Evolutionary conservation across 2,329 filamentous ascomycete species (phyloP).

Genomic region (Fusarium continuum): DNA sequence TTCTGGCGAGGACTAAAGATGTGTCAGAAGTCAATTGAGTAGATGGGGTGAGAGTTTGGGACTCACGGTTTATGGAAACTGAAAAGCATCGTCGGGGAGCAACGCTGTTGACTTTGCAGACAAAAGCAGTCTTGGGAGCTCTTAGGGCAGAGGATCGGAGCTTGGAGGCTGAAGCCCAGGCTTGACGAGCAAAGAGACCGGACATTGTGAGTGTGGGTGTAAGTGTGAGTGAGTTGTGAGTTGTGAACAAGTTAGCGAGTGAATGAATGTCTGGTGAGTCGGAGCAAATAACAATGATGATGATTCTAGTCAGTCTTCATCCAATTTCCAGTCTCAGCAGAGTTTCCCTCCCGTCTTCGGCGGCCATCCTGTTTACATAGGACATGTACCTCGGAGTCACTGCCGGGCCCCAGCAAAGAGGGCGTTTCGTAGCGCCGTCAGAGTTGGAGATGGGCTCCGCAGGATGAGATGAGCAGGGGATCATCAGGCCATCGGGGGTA

Average conservation of each 20-base stretch:
- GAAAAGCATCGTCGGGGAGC: constrained; percentile 40
- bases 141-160: constrained; percentile 34
- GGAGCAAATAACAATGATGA: not conserved
- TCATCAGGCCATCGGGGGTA: constrained; percentile 23
- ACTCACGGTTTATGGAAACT: constrained; percentile 38
- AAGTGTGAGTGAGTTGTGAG: not conserved
- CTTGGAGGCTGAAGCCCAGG: constrained; percentile 37
- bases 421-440: constrained; percentile 20
- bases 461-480: constrained; percentile 3
- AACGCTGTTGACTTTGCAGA: constrained; percentile 19
- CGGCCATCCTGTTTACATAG: constrained; percentile 16
- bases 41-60: too few relatives aligned
- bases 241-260: not conserved
- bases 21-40: not conserved
- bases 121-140: constrained; percentile 30
- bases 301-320: constrained; percentile 1
- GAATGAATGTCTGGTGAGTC: not conserved
- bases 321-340: constrained; percentile 16
- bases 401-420: constrained; percentile 27
- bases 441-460: constrained; percentile 22
- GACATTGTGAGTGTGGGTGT: constrained; percentile 30
- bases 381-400: constrained; percentile 36
- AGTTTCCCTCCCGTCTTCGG: constrained; percentile 18
- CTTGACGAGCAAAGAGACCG: constrained; percentile 40
- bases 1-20: constrained; percentile 30